Percentiles rank a stretch among this genome's conserved stretches.
Evolutionary conservation across 805 yeast species (phyloP).

Genomic region (Yarrowia yakushimensis): DNA sequence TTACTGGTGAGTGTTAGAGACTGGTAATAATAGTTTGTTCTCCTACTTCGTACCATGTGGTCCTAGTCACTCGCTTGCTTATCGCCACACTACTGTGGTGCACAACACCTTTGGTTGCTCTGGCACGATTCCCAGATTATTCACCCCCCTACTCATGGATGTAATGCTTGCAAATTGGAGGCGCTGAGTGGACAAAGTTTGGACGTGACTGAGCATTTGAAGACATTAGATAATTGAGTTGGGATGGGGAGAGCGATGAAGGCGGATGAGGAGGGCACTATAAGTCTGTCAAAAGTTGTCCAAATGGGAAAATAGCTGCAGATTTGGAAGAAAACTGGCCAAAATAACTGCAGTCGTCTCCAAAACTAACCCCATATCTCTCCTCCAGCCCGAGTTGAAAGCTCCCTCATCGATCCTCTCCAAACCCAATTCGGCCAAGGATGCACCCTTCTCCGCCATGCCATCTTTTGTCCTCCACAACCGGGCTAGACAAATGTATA

Average conservation of each 20-base stretch:
- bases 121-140: too few species aligned
- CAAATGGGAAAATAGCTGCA: background rate
- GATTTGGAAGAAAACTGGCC: background rate
- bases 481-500: background rate
- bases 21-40: too few species aligned
- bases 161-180: background rate
- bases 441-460: too few species aligned
- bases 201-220: conserved; percentile 10
- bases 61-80: too few species aligned
- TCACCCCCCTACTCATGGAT: background rate
- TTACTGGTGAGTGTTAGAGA: too few species aligned
- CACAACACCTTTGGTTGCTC: too few species aligned
- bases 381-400: background rate
- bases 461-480: background rate
- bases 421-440: background rate
- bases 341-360: background rate
- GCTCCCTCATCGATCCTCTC: background rate
- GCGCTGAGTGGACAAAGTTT: background rate
- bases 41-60: too few species aligned
- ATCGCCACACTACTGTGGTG: too few species aligned
- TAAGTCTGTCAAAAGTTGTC: background rate
- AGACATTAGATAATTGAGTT: background rate
- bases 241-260: background rate
- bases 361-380: background rate
- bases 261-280: too few species aligned